Percentiles rank a stretch among this genome's conserved stretches.
Evolutionary conservation across 352 stramenopile genomes (phyloP).

Genomic region (Thraustochytrium striatum): DNA sequence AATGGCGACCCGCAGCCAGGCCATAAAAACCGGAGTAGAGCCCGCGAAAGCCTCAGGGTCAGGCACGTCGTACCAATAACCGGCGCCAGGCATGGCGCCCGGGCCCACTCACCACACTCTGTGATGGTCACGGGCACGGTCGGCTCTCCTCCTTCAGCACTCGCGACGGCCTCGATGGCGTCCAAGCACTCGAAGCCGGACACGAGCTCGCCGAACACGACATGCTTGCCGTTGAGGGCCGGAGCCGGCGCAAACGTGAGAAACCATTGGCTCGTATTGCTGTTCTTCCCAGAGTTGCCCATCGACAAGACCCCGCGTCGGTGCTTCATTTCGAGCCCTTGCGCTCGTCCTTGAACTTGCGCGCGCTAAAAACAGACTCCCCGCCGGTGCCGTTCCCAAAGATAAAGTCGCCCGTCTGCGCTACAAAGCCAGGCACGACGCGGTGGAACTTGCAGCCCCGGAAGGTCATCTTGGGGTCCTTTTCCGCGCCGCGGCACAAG

Average conservation of each 20-base stretch:
- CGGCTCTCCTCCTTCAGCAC: too few species aligned
- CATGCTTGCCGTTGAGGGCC: constrained; percentile 95
- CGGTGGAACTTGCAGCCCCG: constrained; percentile 81
- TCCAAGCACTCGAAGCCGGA: constrained; percentile 89
- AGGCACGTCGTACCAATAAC: too few species aligned
- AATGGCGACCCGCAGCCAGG: too few species aligned
- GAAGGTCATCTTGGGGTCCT: constrained; percentile 88
- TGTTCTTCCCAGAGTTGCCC: constrained; percentile 90
- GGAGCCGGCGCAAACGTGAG: constrained; percentile 92
- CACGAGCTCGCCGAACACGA: constrained; percentile 89
- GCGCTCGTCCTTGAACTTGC: constrained; percentile 94
- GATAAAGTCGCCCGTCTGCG: constrained; percentile 79
- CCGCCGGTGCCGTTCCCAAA: constrained; percentile 84
- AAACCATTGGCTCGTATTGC: constrained; percentile 99
- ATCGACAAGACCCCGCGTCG: constrained; percentile 89
- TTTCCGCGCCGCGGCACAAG: constrained; percentile 95
- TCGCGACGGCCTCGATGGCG: constrained; percentile 90
- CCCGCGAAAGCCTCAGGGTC: too few species aligned
- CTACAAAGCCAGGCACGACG: constrained; percentile 86
- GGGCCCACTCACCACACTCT: too few species aligned
- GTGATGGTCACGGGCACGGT: too few species aligned
- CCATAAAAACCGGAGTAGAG: too few species aligned
- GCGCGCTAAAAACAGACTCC: constrained; percentile 81
- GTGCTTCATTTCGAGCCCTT: constrained; percentile 73
- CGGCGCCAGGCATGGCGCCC: too few species aligned